These are phyloP conservation scores for Clathrus columnatus DNA, from an alignment of 768 basidiomycete genomes.

Conservation along the genomic window DNA sequence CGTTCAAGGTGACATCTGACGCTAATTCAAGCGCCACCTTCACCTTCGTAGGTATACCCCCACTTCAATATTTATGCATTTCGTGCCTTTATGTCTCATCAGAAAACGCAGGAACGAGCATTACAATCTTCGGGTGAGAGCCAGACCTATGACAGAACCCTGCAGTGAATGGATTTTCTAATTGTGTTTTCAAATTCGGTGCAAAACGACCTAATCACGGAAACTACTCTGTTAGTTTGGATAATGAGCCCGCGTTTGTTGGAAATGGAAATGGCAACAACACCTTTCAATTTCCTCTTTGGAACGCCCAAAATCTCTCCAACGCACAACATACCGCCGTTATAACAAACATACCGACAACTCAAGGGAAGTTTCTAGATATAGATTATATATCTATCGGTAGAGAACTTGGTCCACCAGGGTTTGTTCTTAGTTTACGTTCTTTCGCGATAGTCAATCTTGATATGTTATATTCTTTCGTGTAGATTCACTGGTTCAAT, in stretches of 20 bases:
- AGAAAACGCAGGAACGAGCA: background rate
- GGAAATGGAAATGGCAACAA: background rate
- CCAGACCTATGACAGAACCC: too few species aligned
- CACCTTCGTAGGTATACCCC: background rate
- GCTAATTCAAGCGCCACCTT: background rate
- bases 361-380: background rate
- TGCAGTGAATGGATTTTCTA: too few species aligned
- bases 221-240: slow-evolving; percentile 4
- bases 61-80: background rate
- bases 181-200: background rate
- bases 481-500: background rate
- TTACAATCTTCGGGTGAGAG: slow-evolving; percentile 4
- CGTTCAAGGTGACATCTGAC: background rate
- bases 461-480: too few species aligned
- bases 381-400: slow-evolving; percentile 5
- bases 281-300: background rate
- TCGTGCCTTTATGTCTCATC: background rate
- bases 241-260: background rate
- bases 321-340: slow-evolving; percentile 2
- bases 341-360: background rate
- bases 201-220: slow-evolving; percentile 1
- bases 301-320: background rate
- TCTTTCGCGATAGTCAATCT: background rate
- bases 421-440: background rate
- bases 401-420: background rate